Conservation (phyloP, 495 filamentous ascomycete genomes). For the Annulohypoxylon stygium region DNA sequence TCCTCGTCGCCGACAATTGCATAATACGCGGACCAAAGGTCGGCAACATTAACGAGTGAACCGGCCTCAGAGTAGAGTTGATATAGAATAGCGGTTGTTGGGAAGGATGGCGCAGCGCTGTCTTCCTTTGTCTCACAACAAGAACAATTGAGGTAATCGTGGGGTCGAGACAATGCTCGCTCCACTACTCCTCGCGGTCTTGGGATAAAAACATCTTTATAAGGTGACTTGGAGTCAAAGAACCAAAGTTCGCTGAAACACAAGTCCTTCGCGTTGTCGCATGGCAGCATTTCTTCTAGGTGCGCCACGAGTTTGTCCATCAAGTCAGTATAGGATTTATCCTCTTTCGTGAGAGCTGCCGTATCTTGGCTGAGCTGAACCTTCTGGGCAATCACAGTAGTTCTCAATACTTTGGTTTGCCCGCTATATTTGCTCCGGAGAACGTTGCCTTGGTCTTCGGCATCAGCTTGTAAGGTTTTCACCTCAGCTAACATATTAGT, state of each 20-base stretch:
- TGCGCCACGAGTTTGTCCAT: conserved; percentile 72
- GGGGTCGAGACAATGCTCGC: conserved; percentile 80
- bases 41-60: conserved; percentile 85
- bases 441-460: conserved; percentile 59
- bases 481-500: conserved; percentile 55
- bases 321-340: conserved; percentile 80
- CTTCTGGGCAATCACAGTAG: conserved; percentile 88
- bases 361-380: conserved; percentile 87
- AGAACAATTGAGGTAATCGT: conserved; percentile 85
- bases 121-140: conserved; percentile 68
- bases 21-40: conserved; percentile 90
- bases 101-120: conserved; percentile 72
- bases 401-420: conserved; percentile 77
- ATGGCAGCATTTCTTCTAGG: conserved; percentile 68
- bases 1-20: conserved; percentile 78
- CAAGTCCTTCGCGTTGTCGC: conserved; percentile 70
- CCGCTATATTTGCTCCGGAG: conserved; percentile 83
- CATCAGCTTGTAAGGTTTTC: conserved; percentile 55
- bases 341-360: conserved; percentile 77
- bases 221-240: conserved; percentile 82
- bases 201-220: conserved; percentile 86
- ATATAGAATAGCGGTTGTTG: conserved; percentile 85
- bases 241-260: conserved; percentile 86
- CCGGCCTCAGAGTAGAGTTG: conserved; percentile 93
- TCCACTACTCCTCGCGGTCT: conserved; percentile 82